Percentiles rank a stretch among this genome's conserved stretches.
phyloP scores from a whole-genome alignment of 1,139 yeast genomes.

The Yarrowia galli region DNA sequence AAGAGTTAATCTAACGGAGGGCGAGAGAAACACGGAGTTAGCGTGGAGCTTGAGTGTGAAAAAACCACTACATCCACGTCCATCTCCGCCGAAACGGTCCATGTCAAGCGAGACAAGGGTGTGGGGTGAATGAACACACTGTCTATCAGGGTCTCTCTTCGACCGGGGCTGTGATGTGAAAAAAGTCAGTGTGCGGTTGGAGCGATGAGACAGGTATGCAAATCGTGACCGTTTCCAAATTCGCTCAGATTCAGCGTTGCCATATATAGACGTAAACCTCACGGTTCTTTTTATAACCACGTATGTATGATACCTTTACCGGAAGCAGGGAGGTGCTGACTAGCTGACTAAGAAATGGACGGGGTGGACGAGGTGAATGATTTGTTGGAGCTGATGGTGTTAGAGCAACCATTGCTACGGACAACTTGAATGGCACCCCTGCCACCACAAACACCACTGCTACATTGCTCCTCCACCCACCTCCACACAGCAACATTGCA shows the following conservation, averaged over 20 bases:
- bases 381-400: no score
- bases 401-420: neutral
- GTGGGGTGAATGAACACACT: neutral
- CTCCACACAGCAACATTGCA: no score
- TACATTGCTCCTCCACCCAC: neutral
- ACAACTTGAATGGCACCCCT: neutral
- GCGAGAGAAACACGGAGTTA: slow-evolving; percentile 13
- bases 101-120: slow-evolving; percentile 13
- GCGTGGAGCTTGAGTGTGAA: slow-evolving; percentile 1
- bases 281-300: slow-evolving; percentile 8
- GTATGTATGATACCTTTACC: neutral
- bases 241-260: no score
- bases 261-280: neutral
- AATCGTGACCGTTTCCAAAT: neutral
- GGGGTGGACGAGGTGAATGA: no score
- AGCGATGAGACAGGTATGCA: no score
- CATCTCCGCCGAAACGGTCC: slow-evolving; percentile 6
- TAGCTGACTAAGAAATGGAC: slow-evolving; percentile 3
- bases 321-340: no score
- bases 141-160: no score
- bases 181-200: no score
- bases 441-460: no score
- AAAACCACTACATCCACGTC: slow-evolving; percentile 8
- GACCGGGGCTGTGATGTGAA: no score
- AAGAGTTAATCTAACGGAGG: slow-evolving; percentile 17